Conservation (phyloP, 1,284 basidiomycete species). For the Sanghuangporus baumii region DNA sequence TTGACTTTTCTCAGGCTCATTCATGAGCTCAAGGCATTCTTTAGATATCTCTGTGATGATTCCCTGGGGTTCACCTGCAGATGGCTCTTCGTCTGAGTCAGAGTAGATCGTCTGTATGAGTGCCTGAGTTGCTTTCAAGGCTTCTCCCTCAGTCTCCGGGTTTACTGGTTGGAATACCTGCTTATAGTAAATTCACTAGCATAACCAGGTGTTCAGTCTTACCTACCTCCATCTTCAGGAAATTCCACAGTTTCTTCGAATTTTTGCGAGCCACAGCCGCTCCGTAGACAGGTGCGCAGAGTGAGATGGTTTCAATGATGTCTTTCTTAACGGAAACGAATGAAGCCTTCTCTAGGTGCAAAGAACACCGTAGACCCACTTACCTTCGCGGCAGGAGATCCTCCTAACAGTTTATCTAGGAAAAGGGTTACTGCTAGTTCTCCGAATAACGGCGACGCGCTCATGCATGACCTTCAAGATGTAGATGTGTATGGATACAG, state of each 20-base stretch:
- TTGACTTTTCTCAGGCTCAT: conserved; percentile 88
- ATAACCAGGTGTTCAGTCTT: neutral
- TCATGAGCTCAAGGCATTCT: conserved; percentile 74
- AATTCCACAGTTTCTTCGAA: conserved; percentile 79
- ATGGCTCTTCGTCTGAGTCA: conserved; percentile 27
- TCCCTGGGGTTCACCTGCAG: conserved; percentile 42
- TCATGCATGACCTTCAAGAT: conserved; percentile 49
- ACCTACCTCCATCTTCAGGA: conserved; percentile 79
- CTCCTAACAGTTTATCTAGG: conserved; percentile 87
- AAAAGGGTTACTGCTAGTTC: conserved; percentile 84
- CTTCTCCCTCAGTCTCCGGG: conserved; percentile 60
- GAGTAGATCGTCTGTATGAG: conserved; percentile 71
- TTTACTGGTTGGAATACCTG: conserved; percentile 92
- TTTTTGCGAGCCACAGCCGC: conserved; percentile 50
- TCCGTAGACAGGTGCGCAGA: conserved; percentile 83
- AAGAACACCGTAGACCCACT: neutral
- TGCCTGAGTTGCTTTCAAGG: conserved; percentile 63
- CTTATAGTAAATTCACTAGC: conserved; percentile 1
- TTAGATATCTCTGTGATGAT: conserved; percentile 72
- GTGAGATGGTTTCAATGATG: conserved; percentile 68
- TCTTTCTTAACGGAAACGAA: conserved; percentile 56
- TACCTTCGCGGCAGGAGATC: conserved; percentile 83
- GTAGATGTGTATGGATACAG: neutral
- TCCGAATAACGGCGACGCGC: conserved; percentile 80
- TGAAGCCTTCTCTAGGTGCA: neutral